phyloP scores from a whole-genome alignment of 495 filamentous ascomycete species.

The Penicillium coffeae region DNA sequence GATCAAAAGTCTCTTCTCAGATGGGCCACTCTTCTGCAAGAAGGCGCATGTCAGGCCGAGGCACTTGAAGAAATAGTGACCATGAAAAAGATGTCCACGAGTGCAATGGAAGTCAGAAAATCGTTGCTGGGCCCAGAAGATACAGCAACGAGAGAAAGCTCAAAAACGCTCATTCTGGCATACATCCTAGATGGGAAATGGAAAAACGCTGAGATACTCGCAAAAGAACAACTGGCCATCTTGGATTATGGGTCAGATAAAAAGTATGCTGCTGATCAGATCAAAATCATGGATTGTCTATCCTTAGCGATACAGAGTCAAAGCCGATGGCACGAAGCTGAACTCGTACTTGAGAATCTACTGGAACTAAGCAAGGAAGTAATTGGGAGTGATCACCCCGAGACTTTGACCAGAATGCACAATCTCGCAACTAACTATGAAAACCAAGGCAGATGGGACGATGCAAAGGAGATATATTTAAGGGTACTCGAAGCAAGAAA shows the following conservation, averaged over 20 bases:
- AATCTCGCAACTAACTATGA: background rate
- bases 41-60: background rate
- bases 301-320: background rate
- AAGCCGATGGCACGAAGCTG: background rate
- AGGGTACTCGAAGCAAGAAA: background rate
- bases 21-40: background rate
- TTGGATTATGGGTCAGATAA: no score
- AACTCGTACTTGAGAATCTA: background rate
- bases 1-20: background rate
- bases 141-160: no score
- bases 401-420: background rate
- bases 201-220: no score
- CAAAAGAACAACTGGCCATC: no score
- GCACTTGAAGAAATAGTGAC: background rate
- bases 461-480: background rate
- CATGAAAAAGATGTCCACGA: background rate
- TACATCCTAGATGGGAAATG: no score
- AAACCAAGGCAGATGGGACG: background rate
- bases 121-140: no score
- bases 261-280: no score
- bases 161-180: no score
- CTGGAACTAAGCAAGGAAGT: background rate
- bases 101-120: no score
- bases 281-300: background rate
- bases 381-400: background rate